Evolutionary conservation across 495 filamentous ascomycete species (phyloP), one percentile per base, ranked within the genome.

Genomic region (Barbatosphaeria neglecta): DNA sequence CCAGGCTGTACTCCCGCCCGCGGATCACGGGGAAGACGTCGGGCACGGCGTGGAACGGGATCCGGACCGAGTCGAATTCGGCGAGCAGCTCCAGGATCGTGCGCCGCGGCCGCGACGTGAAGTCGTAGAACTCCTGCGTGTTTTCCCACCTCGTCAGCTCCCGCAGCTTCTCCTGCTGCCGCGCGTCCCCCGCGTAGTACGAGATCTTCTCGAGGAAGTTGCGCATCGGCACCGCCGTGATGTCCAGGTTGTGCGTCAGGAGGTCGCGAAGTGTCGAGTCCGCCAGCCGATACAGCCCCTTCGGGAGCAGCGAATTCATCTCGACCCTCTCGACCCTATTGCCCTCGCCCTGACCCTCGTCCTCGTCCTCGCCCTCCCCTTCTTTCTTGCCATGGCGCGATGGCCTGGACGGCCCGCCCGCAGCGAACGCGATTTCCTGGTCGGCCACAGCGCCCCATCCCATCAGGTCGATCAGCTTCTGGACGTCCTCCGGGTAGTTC

Each of bases 41-140:
- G 1, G 81, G 70, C 0, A 79, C 75, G 47, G 81, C 79, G 31
- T 83, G 65, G 69, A 80, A 87, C 0, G 90, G 87, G 4, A 99
- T 80, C 46, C 78, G 79, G 39, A 97, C 85, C 6, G 76, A 78
- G 41, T 84, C 74, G 58, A 99, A 97, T 50, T 99, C 92, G 38
- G 88, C 78, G 20, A 99, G 70, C 1, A 95, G 81, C 59, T 99
- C 92, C 7, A 99, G 62, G 52, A 96, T 93, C 50, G 82, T 90
- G 37, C 92, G 81, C 40, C 92, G 81, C 6, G 92, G 90, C 6
- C 93, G 83, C 4, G 88, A 87, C 1, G 90, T 90, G 60, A 97
- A 99, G 59, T 99, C 93, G 67, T 84, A 95, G 16, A 93, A 78
- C 50, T 99, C 93, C 53, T 97, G 88, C 9, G 86, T 73, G 58